Conservation (phyloP, 345 rosid genomes). For the Murraya paniculata region DNA sequence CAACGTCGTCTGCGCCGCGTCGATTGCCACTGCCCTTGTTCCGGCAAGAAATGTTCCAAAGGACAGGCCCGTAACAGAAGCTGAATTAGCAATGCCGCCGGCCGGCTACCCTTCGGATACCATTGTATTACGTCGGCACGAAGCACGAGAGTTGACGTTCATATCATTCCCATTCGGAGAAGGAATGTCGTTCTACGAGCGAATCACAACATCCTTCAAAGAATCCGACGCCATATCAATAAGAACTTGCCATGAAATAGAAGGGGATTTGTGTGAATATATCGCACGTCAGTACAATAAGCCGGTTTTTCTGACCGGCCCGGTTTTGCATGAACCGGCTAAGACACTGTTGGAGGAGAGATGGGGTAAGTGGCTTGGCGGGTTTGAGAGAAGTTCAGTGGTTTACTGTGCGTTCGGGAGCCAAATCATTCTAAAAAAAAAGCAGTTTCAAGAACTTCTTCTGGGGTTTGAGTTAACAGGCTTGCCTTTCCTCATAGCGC, state of each 20-base stretch:
- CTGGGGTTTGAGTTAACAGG: constrained; percentile 60
- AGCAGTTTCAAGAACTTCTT: constrained; percentile 67
- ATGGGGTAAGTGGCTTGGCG: constrained; percentile 55
- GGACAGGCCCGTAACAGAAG: constrained; percentile 35
- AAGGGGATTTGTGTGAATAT: constrained; percentile 60
- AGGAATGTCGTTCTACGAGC: constrained; percentile 49
- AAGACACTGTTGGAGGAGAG: constrained; percentile 33
- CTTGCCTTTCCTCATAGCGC: constrained; percentile 50
- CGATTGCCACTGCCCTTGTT: constrained; percentile 52
- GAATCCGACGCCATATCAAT: constrained; percentile 54
- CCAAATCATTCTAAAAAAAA: constrained; percentile 44
- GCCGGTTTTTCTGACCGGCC: constrained; percentile 57
- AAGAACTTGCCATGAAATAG: constrained; percentile 67
- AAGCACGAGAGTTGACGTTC: constrained; percentile 41
- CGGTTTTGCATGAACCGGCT: constrained; percentile 39
- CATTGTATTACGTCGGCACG: constrained; percentile 43
- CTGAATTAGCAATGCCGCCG: constrained; percentile 48
- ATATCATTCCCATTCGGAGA: constrained; percentile 45
- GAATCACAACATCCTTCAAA: constrained; percentile 36
- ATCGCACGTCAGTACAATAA: constrained; percentile 44
- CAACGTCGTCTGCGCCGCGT: constrained; percentile 47
- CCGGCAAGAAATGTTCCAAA: constrained; percentile 48
- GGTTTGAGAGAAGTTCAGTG: constrained; percentile 46
- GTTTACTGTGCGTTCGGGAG: constrained; percentile 73
- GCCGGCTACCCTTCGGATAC: constrained; percentile 57